Base-by-base conservation (phyloP, 1,284 basidiomycete species). In the Thecaphora thlaspeos region DNA sequence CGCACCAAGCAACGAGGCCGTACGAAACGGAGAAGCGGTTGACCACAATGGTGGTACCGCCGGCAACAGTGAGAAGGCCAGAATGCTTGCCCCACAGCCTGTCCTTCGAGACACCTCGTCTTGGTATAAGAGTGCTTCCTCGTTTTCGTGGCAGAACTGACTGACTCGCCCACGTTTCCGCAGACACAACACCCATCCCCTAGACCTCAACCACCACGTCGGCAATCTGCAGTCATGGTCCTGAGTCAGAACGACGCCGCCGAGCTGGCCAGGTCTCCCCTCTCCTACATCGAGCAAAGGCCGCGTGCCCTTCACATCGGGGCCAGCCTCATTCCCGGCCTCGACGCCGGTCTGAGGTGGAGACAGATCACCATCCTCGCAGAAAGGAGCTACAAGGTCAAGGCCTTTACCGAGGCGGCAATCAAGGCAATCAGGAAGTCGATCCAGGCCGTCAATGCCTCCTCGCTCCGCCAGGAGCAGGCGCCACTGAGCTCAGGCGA, bases 381-480 rank as follows among this genome's bases (percentile, higher is more conserved):
- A 8, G 32, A 34, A 4, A 11, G 32, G 15, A 34, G 32, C 32
- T 34, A 34, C 32, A 34, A 34, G 15, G 32, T 65, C 41, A 49
- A 39, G 22, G 51, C 58, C 5, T 65, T 57, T 34, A 28, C 60
- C 14, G 41, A 61, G 17, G 46, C 62, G 4, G 55, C 55, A 5
- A 61, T 55, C 36, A 43, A 48, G 7, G 48, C 51, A 2, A 34
- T 61, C 42, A 47, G 32, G 15, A 7, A 38, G 23, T 57, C 55
- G 12, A 34, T 26, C 18, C 32, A 26, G 5, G 38, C 36, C 30
- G 9, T 44, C 30, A 18, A 44, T 5, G 18, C 26, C 15, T 34
- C 26, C 14, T 17, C 21, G 8, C 12, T 28, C 26, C 14, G 14
- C 10, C 23, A 15, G 10, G 19, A 10, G 49, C 46, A 19, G 39